Percentiles rank a stretch among this genome's conserved stretches.
These are phyloP conservation scores for Ramularia endophylla DNA, from an alignment of 2,329 filamentous ascomycete genomes.

Conservation along the genomic window DNA sequence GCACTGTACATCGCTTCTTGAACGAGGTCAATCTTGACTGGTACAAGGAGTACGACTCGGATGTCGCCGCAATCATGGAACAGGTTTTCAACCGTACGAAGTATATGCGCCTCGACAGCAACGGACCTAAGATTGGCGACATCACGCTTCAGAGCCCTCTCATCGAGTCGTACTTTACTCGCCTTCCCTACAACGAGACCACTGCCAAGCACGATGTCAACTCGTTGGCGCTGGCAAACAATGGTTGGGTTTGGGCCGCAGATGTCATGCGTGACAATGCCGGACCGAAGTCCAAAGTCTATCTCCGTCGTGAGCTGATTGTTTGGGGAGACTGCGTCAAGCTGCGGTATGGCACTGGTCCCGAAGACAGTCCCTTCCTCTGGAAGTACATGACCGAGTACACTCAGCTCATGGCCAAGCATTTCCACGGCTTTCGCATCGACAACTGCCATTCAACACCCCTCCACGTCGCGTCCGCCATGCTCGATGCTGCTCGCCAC, in stretches of 20 bases:
- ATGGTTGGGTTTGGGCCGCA: constrained; percentile 98
- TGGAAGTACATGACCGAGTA: constrained; percentile 97
- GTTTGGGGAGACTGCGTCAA: constrained; percentile 99
- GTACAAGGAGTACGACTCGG: constrained; percentile 86
- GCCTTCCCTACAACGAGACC: constrained; percentile 69
- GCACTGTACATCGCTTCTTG: constrained; percentile 55
- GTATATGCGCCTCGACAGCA: constrained; percentile 85
- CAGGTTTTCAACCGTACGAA: constrained; percentile 93
- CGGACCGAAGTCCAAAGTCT: constrained; percentile 82
- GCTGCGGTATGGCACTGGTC: constrained; percentile 75
- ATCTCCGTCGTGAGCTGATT: constrained; percentile 91
- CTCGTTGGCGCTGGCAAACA: constrained; percentile 81
- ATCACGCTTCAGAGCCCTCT: constrained; percentile 73
- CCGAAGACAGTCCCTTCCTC: constrained; percentile 82
- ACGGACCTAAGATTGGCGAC: constrained; percentile 79
- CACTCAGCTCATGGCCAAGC: constrained; percentile 84
- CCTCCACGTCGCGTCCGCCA: constrained; percentile 86
- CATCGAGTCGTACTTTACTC: constrained; percentile 92
- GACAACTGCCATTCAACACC: constrained; percentile 98
- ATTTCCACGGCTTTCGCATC: constrained; percentile 92
- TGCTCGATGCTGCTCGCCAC: constrained; percentile 86
- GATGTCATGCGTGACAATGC: constrained; percentile 93
- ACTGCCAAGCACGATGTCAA: constrained; percentile 71
- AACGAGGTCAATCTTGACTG: constrained; percentile 82
- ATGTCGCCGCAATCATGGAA: constrained; percentile 75